These are phyloP conservation scores for Cytospora chrysosperma DNA, from an alignment of 2,329 filamentous ascomycete species.

Conservation along the genomic window DNA sequence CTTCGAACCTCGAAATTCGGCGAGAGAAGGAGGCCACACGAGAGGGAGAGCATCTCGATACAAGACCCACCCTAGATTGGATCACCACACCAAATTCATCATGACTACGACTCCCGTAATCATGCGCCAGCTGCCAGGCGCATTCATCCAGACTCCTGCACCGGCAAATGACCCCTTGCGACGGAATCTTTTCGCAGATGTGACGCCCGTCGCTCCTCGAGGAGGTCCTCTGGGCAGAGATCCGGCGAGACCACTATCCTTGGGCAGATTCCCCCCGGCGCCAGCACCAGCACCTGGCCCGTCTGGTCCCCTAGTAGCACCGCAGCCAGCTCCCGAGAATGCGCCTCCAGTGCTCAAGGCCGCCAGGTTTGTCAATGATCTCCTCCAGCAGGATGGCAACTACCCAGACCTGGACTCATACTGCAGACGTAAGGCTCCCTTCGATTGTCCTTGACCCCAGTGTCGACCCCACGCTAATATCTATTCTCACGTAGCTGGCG, in stretches of 20 bases:
- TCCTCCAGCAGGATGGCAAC: conserved; percentile 70
- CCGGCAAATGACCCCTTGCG: conserved; percentile 50
- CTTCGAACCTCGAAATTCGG: not conserved
- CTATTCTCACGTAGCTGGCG: conserved; percentile 61
- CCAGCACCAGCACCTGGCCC: conserved; percentile 35
- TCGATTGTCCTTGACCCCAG: not conserved
- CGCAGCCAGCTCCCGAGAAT: conserved; percentile 43
- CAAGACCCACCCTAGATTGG: not conserved
- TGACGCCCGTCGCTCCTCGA: conserved; percentile 21
- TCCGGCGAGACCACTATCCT: conserved; percentile 14
- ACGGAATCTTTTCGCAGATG: conserved; percentile 49
- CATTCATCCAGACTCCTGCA: conserved; percentile 74
- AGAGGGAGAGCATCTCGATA: not conserved
- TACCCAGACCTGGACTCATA: conserved; percentile 91
- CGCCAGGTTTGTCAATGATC: conserved; percentile 78
- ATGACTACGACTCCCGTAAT: conserved; percentile 61
- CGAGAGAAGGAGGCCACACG: not conserved
- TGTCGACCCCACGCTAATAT: not conserved
- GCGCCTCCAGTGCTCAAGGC: conserved; percentile 72
- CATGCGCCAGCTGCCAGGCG: conserved; percentile 70
- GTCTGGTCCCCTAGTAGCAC: conserved; percentile 30
- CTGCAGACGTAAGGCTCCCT: conserved; percentile 68
- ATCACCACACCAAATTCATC: conserved; percentile 16
- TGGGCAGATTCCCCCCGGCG: conserved; percentile 29
- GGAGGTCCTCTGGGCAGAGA: conserved; percentile 21